Percentiles rank a stretch among this genome's conserved stretches.
Conservation (phyloP, 148 eudicot species). For the Linanthus parryae region DNA sequence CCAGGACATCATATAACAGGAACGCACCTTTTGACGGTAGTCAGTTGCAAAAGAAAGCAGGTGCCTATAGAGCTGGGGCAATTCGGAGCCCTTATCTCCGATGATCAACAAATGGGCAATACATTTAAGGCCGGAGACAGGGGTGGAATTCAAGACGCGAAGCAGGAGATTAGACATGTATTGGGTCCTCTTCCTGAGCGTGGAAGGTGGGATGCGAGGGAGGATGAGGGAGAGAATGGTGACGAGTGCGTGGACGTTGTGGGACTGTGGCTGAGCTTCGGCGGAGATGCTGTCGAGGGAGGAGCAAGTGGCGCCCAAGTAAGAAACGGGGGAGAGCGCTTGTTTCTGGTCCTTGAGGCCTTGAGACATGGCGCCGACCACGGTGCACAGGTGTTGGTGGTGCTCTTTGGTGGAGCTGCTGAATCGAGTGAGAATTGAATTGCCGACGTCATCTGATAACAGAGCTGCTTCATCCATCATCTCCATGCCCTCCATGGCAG, state of each 20-base stretch:
- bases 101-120: conserved; percentile 21
- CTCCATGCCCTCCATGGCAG: too few species aligned
- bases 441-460: conserved; percentile 40
- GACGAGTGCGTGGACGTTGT: conserved; percentile 41
- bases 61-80: conserved; percentile 31
- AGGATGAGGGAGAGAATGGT: conserved; percentile 43
- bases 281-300: conserved; percentile 49
- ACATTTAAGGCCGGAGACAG: conserved; percentile 20
- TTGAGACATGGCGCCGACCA: conserved; percentile 67
- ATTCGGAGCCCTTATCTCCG: conserved; percentile 42
- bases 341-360: conserved; percentile 50
- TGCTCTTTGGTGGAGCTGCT: conserved; percentile 31
- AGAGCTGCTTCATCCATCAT: conserved; percentile 17
- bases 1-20: too few species aligned
- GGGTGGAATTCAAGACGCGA: too few species aligned
- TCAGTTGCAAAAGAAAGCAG: conserved; percentile 40
- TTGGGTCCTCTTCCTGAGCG: conserved; percentile 34
- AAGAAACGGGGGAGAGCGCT: conserved; percentile 51
- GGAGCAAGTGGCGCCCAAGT: conserved; percentile 63
- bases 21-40: conserved; percentile 46
- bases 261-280: conserved; percentile 23
- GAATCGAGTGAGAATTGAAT: conserved; percentile 35
- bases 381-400: conserved; percentile 63
- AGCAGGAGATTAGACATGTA: conserved; percentile 37
- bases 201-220: conserved; percentile 22